Evolutionary conservation across 768 basidiomycete genomes (phyloP).

Genomic region (Lactarius vividus): DNA sequence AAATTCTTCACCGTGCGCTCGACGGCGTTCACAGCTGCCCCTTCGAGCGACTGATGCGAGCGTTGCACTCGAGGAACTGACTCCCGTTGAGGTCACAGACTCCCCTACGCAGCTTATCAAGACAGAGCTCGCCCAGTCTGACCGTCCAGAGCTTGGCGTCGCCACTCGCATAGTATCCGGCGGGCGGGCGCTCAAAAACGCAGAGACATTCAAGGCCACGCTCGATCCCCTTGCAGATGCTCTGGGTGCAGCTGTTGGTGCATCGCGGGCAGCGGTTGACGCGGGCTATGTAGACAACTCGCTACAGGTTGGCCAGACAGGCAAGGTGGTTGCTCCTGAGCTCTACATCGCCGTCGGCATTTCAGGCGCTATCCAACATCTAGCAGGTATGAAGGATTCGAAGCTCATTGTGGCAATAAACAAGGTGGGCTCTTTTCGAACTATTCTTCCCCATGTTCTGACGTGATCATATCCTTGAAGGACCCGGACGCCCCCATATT

Average conservation of each 20-base stretch:
- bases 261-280: conserved; percentile 97
- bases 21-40: conserved; percentile 79
- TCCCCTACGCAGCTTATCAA: conserved; percentile 60
- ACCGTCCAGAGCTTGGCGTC: conserved; percentile 87
- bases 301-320: conserved; percentile 98
- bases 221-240: conserved; percentile 91
- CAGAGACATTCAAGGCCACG: conserved; percentile 84
- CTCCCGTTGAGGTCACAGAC: conserved; percentile 60
- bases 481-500: conserved; percentile 98
- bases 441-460: background rate
- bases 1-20: conserved; percentile 96
- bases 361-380: conserved; percentile 97
- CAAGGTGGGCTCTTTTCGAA: conserved; percentile 56
- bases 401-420: conserved; percentile 98
- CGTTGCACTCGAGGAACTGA: conserved; percentile 59
- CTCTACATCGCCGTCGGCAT: conserved; percentile 96
- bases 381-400: conserved; percentile 99
- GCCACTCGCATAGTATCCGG: conserved; percentile 91
- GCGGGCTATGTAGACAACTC: conserved; percentile 98
- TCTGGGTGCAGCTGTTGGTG: conserved; percentile 93
- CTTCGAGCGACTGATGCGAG: conserved; percentile 48
- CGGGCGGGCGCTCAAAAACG: conserved; percentile 91
- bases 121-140: conserved; percentile 81
- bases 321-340: conserved; percentile 96
- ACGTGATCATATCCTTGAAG: conserved; percentile 39